Conservation (phyloP, 495 filamentous ascomycete species). For the Aspergillus avenaceus region DNA sequence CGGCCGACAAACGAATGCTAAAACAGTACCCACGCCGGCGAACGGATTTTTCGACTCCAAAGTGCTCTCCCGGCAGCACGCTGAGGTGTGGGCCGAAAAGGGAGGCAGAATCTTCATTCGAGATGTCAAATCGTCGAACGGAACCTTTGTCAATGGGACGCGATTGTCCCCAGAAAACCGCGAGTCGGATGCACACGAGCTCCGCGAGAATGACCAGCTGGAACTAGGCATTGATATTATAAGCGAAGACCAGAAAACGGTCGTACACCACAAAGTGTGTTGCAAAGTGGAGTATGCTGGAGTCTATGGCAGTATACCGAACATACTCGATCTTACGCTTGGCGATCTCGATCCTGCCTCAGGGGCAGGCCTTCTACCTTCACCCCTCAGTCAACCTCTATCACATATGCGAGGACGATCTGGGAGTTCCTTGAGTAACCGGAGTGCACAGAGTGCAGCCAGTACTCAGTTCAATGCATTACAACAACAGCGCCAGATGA, state of each 20-base stretch:
- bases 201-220: constrained; percentile 81
- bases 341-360: constrained; percentile 75
- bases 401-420: constrained; percentile 64
- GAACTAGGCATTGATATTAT: constrained; percentile 98
- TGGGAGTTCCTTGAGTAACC: constrained; percentile 64
- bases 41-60: constrained; percentile 99
- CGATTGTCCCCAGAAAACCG: constrained; percentile 87
- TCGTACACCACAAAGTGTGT: constrained; percentile 96
- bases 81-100: constrained; percentile 90
- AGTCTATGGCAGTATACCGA: constrained; percentile 59
- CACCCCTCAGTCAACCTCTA: constrained; percentile 51
- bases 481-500: constrained; percentile 64
- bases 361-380: constrained; percentile 63
- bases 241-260: constrained; percentile 94
- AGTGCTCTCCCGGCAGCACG: constrained; percentile 92
- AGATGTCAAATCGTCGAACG: constrained; percentile 97
- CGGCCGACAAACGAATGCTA: constrained; percentile 93
- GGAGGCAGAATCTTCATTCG: constrained; percentile 91
- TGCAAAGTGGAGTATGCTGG: constrained; percentile 95
- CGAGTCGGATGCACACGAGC: constrained; percentile 90
- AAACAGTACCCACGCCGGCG: constrained; percentile 80
- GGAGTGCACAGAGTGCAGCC: constrained; percentile 48
- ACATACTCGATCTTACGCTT: constrained; percentile 82
- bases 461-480: constrained; percentile 55
- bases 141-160: constrained; percentile 94